Conservation (phyloP, 1,284 basidiomycete genomes). For the Xerocomus nothofagi region DNA sequence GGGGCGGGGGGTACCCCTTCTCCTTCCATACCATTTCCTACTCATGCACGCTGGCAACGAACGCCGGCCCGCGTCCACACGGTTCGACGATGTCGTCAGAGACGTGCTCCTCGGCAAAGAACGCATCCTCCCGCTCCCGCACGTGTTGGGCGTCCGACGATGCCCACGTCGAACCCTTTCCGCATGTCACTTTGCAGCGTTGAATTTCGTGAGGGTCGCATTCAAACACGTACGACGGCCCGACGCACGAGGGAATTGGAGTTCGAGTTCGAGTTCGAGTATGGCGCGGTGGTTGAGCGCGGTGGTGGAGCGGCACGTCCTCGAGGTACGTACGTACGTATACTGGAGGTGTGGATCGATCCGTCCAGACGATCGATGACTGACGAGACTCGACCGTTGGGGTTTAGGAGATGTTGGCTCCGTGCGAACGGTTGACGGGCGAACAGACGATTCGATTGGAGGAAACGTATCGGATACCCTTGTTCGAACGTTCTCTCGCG, state of each 20-base stretch:
- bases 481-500: conserved; percentile 21
- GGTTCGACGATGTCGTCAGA: conserved; percentile 11
- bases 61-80: conserved; percentile 12
- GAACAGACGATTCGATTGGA: conserved; percentile 13
- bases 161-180: conserved; percentile 16
- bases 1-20: background rate
- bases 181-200: conserved; percentile 23
- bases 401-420: conserved; percentile 21
- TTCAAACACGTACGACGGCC: conserved; percentile 40
- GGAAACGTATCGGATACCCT: conserved; percentile 23
- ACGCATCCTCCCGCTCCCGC: conserved; percentile 23
- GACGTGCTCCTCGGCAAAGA: conserved; percentile 31
- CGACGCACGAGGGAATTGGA: conserved; percentile 28
- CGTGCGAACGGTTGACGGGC: conserved; percentile 15
- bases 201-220: conserved; percentile 32
- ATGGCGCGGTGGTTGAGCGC: conserved; percentile 32
- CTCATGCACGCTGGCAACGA: conserved; percentile 18
- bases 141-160: background rate
- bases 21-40: background rate
- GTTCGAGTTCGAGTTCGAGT: conserved; percentile 10
- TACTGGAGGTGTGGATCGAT: background rate
- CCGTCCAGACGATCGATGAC: background rate
- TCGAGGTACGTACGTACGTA: conserved; percentile 20
- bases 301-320: conserved; percentile 11
- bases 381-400: background rate